Conservation (phyloP, 202 grass and related monocot genomes). For the Elaeis oleifera region DNA sequence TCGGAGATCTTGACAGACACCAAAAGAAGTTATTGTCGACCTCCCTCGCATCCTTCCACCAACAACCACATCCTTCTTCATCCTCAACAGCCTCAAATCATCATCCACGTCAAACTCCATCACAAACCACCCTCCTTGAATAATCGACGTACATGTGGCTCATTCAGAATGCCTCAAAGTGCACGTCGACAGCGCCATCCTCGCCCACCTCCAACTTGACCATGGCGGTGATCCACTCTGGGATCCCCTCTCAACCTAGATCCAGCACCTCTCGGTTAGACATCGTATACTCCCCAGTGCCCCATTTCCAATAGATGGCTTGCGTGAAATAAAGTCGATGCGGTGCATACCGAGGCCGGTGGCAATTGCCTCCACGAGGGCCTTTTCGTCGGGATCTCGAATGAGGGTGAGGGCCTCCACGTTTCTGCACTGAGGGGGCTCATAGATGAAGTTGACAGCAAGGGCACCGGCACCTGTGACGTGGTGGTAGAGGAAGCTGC, state of each 20-base stretch:
- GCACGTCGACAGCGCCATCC: slow-evolving; percentile 39
- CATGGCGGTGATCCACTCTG: neutral
- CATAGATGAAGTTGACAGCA: slow-evolving; percentile 75
- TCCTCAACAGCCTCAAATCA: slow-evolving; percentile 59
- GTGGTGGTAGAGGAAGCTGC: slow-evolving; percentile 58
- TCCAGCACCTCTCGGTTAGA: neutral
- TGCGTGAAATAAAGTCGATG: slow-evolving; percentile 66
- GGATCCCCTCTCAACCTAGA: slow-evolving; percentile 25
- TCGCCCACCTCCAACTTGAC: no score
- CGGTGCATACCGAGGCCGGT: slow-evolving; percentile 56
- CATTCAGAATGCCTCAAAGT: slow-evolving; percentile 95
- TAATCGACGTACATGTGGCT: slow-evolving; percentile 80
- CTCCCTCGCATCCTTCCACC: slow-evolving; percentile 67
- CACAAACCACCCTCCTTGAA: slow-evolving; percentile 58
- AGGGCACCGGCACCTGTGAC: slow-evolving; percentile 39
- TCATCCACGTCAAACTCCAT: slow-evolving; percentile 48
- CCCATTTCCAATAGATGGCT: slow-evolving; percentile 56
- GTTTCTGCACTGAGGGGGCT: slow-evolving; percentile 61
- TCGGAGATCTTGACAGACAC: slow-evolving; percentile 89
- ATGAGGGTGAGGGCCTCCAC: slow-evolving; percentile 49
- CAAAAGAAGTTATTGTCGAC: slow-evolving; percentile 94
- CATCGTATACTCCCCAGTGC: slow-evolving; percentile 32
- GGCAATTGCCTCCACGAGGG: slow-evolving; percentile 59
- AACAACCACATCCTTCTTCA: slow-evolving; percentile 76
- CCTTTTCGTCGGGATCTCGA: slow-evolving; percentile 52